Evolutionary conservation across 192 early-diverging fungal genomes (phyloP).

Genomic region (Anaeromyces robustus): DNA sequence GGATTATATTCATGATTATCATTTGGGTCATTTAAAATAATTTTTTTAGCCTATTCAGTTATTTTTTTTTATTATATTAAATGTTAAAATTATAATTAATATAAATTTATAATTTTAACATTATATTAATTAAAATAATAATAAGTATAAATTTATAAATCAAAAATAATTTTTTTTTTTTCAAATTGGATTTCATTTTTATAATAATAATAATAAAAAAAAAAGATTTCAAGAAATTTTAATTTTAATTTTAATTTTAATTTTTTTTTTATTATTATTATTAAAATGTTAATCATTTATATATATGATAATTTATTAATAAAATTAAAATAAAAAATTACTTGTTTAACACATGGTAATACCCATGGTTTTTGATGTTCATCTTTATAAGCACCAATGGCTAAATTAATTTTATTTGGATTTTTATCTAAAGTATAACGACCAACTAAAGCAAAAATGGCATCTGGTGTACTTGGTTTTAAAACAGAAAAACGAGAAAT

Average conservation of each 20-base stretch:
- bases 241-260: too few species aligned
- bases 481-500: background rate
- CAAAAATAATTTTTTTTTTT: too few species aligned
- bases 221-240: too few species aligned
- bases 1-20: conserved; percentile 89
- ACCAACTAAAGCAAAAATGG: conserved; percentile 80
- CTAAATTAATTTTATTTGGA: conserved; percentile 76
- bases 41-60: conserved; percentile 44
- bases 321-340: conserved; percentile 8
- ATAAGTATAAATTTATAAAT: too few species aligned
- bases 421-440: conserved; percentile 63
- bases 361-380: conserved; percentile 88
- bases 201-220: too few species aligned
- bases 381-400: conserved; percentile 93
- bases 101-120: too few species aligned
- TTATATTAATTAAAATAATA: too few species aligned
- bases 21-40: conserved; percentile 45
- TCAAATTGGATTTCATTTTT: too few species aligned
- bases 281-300: background rate
- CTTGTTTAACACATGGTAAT: conserved; percentile 85
- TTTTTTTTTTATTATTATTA: too few species aligned
- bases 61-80: too few species aligned
- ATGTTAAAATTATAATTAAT: too few species aligned
- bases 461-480: conserved; percentile 23
- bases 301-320: background rate